These are phyloP conservation scores for Xylariaceae sp. DNA, from an alignment of 2,329 filamentous ascomycete genomes.

Conservation along the genomic window DNA sequence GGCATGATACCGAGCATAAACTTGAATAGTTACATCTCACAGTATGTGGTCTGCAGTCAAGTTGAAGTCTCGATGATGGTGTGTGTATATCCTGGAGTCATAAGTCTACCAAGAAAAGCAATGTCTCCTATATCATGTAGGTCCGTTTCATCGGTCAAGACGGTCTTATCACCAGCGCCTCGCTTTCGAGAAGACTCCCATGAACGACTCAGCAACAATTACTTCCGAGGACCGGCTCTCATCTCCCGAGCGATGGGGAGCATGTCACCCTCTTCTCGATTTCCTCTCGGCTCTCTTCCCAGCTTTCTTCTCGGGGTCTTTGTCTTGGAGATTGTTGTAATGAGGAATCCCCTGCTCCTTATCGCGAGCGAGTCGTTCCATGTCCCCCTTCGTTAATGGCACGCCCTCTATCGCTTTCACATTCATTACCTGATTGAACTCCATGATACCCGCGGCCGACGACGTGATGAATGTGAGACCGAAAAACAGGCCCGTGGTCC, in stretches of 20 bases:
- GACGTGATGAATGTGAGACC: constrained; percentile 66
- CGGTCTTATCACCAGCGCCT: constrained; percentile 6
- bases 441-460: constrained; percentile 61
- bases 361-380: constrained; percentile 45
- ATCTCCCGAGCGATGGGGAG: constrained; percentile 14
- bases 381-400: constrained; percentile 52
- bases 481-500: constrained; percentile 76
- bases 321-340: constrained; percentile 52
- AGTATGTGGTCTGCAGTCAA: not conserved
- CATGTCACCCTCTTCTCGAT: constrained; percentile 17
- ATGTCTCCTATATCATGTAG: not conserved
- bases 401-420: constrained; percentile 70
- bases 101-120: not conserved
- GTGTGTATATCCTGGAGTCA: not conserved
- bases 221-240: constrained; percentile 17
- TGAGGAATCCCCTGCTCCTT: constrained; percentile 52
- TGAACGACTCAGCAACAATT: constrained; percentile 13
- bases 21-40: not conserved
- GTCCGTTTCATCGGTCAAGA: not conserved
- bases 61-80: too few species aligned
- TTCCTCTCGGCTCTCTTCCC: constrained; percentile 35
- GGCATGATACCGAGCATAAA: not conserved
- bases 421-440: constrained; percentile 64
- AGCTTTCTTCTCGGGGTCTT: constrained; percentile 42
- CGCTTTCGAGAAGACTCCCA: constrained; percentile 3